These are phyloP conservation scores for Cystofilobasidium ferigula DNA, from an alignment of 768 basidiomycete species.

Conservation along the genomic window DNA sequence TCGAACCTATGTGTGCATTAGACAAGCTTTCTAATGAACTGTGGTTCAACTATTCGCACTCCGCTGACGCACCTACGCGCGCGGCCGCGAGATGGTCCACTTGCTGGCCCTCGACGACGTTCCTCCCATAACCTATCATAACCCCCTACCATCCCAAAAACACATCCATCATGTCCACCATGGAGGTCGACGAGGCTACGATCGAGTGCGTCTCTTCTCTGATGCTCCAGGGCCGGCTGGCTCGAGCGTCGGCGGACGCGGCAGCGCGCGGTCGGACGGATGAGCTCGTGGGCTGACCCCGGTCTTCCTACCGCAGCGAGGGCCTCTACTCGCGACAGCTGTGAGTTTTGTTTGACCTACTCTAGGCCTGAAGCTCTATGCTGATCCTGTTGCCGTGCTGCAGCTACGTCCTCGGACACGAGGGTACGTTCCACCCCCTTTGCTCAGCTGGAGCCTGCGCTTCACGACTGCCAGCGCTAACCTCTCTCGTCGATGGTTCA, in stretches of 20 bases:
- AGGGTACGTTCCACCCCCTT: constrained; percentile 50
- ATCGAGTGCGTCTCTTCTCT: constrained; percentile 12
- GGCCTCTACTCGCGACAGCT: constrained; percentile 86
- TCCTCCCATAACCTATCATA: too few species aligned
- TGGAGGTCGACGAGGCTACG: constrained; percentile 24
- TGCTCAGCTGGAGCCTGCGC: neutral
- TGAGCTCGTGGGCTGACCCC: neutral
- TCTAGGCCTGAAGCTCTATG: neutral
- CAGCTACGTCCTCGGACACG: constrained; percentile 91
- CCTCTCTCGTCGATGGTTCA: neutral
- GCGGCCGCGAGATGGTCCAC: too few species aligned
- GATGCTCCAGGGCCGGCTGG: neutral
- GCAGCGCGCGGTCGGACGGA: too few species aligned
- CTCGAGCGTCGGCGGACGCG: neutral
- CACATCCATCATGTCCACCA: constrained; percentile 15
- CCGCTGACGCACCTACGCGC: too few species aligned
- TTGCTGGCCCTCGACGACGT: too few species aligned
- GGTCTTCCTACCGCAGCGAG: constrained; percentile 41
- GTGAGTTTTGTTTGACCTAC: constrained; percentile 44
- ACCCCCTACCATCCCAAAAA: too few species aligned
- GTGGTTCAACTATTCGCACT: too few species aligned
- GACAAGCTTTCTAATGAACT: too few species aligned
- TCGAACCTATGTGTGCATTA: too few species aligned
- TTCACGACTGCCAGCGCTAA: neutral
- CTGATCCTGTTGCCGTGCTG: neutral